Percentiles rank a stretch among this genome's conserved stretches.
Evolutionary conservation across 495 filamentous ascomycete species (phyloP).

Genomic region (Aspergillus incahuasiensis): DNA sequence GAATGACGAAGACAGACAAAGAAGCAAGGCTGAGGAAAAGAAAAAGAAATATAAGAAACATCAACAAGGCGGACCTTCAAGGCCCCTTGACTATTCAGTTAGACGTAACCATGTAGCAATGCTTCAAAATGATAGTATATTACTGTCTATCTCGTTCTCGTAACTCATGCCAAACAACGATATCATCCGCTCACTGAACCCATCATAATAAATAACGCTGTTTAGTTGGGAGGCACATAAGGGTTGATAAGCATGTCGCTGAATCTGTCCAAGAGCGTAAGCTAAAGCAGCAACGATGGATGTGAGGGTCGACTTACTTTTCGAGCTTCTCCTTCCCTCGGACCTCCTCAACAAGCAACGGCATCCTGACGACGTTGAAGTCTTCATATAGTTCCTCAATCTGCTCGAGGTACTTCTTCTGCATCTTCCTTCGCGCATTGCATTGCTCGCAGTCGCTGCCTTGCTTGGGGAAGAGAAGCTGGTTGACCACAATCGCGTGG

Average conservation of each 20-base stretch:
- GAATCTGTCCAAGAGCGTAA: constrained; percentile 49
- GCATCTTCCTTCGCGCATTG: constrained; percentile 92
- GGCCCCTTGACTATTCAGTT: neutral
- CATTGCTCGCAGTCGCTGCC: constrained; percentile 91
- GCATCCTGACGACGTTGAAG: constrained; percentile 99
- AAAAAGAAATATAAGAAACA: neutral
- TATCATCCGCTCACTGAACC: constrained; percentile 4
- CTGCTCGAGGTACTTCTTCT: constrained; percentile 98
- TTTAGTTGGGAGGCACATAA: constrained; percentile 69
- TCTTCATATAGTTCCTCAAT: constrained; percentile 98
- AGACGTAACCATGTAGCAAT: constrained; percentile 4
- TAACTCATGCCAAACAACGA: constrained; percentile 37
- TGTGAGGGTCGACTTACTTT: constrained; percentile 45
- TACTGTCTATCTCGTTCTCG: constrained; percentile 46
- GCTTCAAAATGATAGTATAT: constrained; percentile 25
- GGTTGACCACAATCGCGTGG: constrained; percentile 96
- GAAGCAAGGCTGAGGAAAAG: neutral
- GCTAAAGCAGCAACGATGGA: neutral
- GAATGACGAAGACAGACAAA: neutral
- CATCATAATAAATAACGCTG: constrained; percentile 14
- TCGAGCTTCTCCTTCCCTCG: constrained; percentile 90
- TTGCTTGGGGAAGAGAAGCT: constrained; percentile 87
- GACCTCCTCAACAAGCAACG: constrained; percentile 89
- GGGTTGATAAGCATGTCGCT: constrained; percentile 89
- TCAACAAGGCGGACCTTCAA: neutral